These are phyloP conservation scores for Moricandia moricandioides DNA, from an alignment of 345 rosid species.

Conservation along the genomic window DNA sequence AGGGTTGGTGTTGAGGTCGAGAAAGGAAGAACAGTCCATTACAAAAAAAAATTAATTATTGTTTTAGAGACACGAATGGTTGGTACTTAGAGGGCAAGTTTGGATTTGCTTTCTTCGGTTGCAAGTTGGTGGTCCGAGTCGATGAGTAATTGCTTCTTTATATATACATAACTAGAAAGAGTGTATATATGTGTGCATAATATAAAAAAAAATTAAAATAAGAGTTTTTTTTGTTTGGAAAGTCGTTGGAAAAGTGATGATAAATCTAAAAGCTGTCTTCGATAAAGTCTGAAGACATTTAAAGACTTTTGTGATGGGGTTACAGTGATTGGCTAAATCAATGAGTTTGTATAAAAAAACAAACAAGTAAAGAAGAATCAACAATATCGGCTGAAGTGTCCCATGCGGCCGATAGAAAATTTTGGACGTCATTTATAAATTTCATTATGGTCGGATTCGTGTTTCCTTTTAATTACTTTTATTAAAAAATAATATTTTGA, in stretches of 20 bases:
- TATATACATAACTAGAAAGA: conserved; percentile 10
- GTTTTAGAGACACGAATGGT: background rate
- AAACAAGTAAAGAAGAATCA: conserved; percentile 19
- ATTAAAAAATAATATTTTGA: background rate
- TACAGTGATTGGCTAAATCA: conserved; percentile 20
- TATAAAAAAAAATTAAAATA: background rate
- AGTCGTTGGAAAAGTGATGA: conserved; percentile 40
- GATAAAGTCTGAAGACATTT: conserved; percentile 23
- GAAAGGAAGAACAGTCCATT: conserved; percentile 39
- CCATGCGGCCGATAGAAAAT: conserved; percentile 13
- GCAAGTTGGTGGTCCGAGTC: conserved; percentile 34
- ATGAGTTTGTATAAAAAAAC: background rate
- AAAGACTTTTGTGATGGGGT: background rate
- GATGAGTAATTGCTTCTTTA: conserved; percentile 19
- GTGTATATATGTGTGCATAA: background rate
- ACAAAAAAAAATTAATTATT: background rate
- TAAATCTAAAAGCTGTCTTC: conserved; percentile 21
- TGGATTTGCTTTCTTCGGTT: conserved; percentile 27
- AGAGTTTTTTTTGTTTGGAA: conserved; percentile 22
- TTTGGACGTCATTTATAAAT: background rate
- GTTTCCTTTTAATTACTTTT: conserved; percentile 5
- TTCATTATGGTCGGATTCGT: conserved; percentile 16
- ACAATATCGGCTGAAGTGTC: conserved; percentile 29
- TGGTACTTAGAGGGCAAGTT: background rate
- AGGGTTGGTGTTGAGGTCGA: conserved; percentile 60